Evolutionary conservation across 1,139 yeast species (phyloP), one percentile per base, ranked within the genome.

Genomic region (Geotrichum europaeum): DNA sequence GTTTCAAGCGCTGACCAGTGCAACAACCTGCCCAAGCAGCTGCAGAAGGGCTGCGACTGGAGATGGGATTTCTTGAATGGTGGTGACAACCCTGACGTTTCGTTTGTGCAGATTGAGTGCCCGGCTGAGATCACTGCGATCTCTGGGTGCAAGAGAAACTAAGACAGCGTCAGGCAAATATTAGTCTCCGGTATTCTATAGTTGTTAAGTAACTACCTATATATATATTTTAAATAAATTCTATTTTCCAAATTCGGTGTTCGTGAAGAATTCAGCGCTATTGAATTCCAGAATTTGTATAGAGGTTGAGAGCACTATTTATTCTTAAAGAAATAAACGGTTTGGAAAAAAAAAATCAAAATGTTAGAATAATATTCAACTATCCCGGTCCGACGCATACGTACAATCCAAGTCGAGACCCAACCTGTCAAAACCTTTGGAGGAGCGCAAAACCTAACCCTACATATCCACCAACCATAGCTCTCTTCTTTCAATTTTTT

Each of bases 31-130:
- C 66, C 66, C 49, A n/a, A 30, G 1, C 54, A 25, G 25, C 50
- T 64, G 49, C 62, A 62, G 57, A 22, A 56, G 10, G 65, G 65
- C 25, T 64, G 66, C 51, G 62, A 62, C 22, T 64, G 60, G 60
- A 58, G 66, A 61, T 64, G 60, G 49, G 64, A 60, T 49, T 63
- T 63, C 60, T 59, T 62, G 53, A 58, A 56, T 7, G 57, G 55
- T 45, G 55, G 59, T 49, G 63, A 62, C 50, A 64, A 64, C 52
- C 66, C 66, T 43, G 25, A 28, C 20, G 65, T 62, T 34, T 25
- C 58, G 15, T 64, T 58, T 45, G 56, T 51, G 25, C 62, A 60
- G 57, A 63, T 64, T 54, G 64, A 57, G 45, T 64, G 66, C 49
- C 66, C 66, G 18, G 30, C 59, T 36, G 63, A 51, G 13, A 47